Base-by-base conservation (phyloP, 108 stramenopile genomes). In the Chaetoceros muelleri region DNA sequence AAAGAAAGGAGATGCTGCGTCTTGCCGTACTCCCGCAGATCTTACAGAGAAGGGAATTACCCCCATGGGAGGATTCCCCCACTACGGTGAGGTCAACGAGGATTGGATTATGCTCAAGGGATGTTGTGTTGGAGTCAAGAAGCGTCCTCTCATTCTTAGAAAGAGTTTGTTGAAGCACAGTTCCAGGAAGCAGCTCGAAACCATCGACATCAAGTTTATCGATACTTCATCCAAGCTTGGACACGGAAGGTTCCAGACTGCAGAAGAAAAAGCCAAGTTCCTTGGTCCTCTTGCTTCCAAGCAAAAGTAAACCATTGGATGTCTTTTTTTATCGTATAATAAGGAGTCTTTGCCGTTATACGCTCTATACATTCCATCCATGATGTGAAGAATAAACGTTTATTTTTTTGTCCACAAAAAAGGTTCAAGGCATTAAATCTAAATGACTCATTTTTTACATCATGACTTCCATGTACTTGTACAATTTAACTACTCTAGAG, bases 51-150 rank as follows among this genome's bases (percentile, higher is more conserved):
- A 99, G 95, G 65, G 75, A 66, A 95, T 99, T 79, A 99, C 89
- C 62, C 99, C 99, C 60, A 89, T 99, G 82, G 99, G 99, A 57
- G 99, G 99, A 61, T 99, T 97, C 75, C 95, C 95, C 47, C 97
- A 79, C 68, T 96, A 97, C 68, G 95, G 95, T 53, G 79, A 81
- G 62, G 73, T 99, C 77, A 91, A 84, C 57, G 93, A 99, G 70
- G 97, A 98, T 76, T 99, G 99, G 99, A 46, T 99, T 70, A 98
- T 99, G 99, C 64, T 99, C 69, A 98, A 98, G 91, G 99, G 99
- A 67, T 88, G 90, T 59, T 82, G 94, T 65, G 93, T 94, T 30
- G 99, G 99, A 58, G 85, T 93, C 52, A 95, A 94, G 92, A 99
- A 98, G 95, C 87, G 97, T 57, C 87, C 93, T 50, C 57, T 99